Conservation (phyloP, 2,329 filamentous ascomycete species). For the Mollisiaceae sp. region DNA sequence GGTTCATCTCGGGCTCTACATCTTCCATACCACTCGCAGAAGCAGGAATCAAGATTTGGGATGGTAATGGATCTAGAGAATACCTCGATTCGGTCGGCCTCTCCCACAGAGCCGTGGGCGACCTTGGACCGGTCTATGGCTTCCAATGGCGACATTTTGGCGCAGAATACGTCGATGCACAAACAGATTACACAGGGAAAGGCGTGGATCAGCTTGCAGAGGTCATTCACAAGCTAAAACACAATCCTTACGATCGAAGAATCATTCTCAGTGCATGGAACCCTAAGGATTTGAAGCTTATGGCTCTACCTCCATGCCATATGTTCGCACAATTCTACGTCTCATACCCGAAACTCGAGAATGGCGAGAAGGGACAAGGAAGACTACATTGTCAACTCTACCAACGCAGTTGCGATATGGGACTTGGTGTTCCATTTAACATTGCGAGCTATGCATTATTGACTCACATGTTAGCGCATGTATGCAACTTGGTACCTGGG, state of each 20-base stretch:
- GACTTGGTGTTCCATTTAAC: conserved; percentile 93
- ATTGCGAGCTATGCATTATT: conserved; percentile 93
- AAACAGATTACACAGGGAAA: conserved; percentile 82
- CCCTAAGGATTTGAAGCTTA: conserved; percentile 79
- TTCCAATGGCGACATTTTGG: conserved; percentile 99
- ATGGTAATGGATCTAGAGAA: conserved; percentile 90
- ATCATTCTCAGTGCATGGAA: conserved; percentile 97
- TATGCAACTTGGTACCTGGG: conserved; percentile 82
- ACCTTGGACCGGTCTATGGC: conserved; percentile 94
- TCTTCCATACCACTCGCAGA: conserved; percentile 77
- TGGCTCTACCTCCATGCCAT: conserved; percentile 94
- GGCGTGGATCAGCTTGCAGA: conserved; percentile 94
- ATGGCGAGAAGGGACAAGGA: conserved; percentile 57
- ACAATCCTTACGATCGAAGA: conserved; percentile 84
- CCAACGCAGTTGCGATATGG: conserved; percentile 96
- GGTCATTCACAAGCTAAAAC: conserved; percentile 83
- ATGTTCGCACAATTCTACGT: conserved; percentile 93
- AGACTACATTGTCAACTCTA: conserved; percentile 88
- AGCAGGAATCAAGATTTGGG: conserved; percentile 94
- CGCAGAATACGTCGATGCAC: conserved; percentile 80
- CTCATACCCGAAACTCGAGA: conserved; percentile 37
- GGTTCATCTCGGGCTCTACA: conserved; percentile 89
- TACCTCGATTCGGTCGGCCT: conserved; percentile 89
- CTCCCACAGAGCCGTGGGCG: conserved; percentile 79
- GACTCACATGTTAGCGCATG: conserved; percentile 93